phyloP scores from a whole-genome alignment of 495 filamentous ascomycete species.

The Aspergillus olivimuriae region DNA sequence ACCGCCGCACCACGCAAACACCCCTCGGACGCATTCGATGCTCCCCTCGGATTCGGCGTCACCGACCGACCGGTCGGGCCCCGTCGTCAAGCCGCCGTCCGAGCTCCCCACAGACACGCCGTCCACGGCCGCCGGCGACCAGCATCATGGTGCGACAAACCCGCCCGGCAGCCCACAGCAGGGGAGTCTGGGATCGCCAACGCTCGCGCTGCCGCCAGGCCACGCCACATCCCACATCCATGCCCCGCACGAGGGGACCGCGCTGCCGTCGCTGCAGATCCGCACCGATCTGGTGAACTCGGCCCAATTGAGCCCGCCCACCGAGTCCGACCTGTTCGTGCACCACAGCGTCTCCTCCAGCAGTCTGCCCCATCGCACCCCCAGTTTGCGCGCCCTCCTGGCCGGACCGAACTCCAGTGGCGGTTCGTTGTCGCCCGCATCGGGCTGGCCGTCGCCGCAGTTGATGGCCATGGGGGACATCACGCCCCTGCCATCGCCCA shows the following conservation, averaged over 20 bases:
- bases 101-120: conserved; percentile 16
- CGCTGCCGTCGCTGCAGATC: conserved; percentile 35
- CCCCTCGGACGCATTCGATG: too few species aligned
- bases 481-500: conserved; percentile 87
- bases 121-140: conserved; percentile 14
- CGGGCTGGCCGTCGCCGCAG: conserved; percentile 59
- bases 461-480: conserved; percentile 81
- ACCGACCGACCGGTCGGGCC: conserved; percentile 23
- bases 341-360: conserved; percentile 39
- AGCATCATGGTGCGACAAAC: conserved; percentile 13
- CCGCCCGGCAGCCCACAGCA: conserved; percentile 10
- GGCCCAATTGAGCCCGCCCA: conserved; percentile 23
- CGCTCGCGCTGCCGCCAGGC: conserved; percentile 2
- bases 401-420: conserved; percentile 36
- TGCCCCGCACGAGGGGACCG: conserved; percentile 9
- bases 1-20: too few species aligned
- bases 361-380: conserved; percentile 41
- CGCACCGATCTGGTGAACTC: conserved; percentile 31
- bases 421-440: conserved; percentile 55
- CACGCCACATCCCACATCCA: conserved; percentile 3
- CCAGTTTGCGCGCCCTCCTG: conserved; percentile 42
- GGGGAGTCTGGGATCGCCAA: conserved; percentile 5
- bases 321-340: conserved; percentile 26
- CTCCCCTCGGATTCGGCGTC: conserved; percentile 14
- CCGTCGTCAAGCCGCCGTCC: conserved; percentile 6